A percentile compares a stretch with the other conserved stretches of the same genome.
phyloP scores from a whole-genome alignment of 345 rosid genomes.

The Salix exigua region DNA sequence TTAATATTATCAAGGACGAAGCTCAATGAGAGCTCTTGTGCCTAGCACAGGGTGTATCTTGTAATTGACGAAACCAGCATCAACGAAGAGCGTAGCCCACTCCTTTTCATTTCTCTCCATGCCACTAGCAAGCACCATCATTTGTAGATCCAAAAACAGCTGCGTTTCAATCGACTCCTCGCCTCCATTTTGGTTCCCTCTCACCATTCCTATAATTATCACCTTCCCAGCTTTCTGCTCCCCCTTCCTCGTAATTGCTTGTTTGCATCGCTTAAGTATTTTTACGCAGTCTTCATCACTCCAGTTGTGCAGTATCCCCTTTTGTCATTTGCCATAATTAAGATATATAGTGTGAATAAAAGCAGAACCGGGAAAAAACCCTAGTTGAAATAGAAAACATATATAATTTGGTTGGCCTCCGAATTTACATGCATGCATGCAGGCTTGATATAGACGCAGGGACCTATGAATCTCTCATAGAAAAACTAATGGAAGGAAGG shows the following conservation, averaged over 20 bases:
- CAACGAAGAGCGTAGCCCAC: conserved; percentile 22
- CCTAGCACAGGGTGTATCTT: conserved; percentile 16
- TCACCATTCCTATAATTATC: not conserved
- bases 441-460: no score
- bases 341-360: no score
- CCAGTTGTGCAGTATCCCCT: conserved; percentile 13
- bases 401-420: no score
- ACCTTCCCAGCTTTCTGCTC: not conserved
- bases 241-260: not conserved
- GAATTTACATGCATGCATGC: no score
- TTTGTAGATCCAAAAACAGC: conserved; percentile 12
- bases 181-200: not conserved
- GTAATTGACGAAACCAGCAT: conserved; percentile 26
- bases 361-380: no score
- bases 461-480: no score
- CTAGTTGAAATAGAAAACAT: no score
- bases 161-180: conserved; percentile 7
- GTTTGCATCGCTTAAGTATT: not conserved
- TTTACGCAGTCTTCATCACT: conserved; percentile 10
- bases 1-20: conserved; percentile 12
- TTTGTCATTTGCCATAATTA: not conserved
- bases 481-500: no score
- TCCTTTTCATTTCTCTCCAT: conserved; percentile 24
- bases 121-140: not conserved
- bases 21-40: conserved; percentile 24